These are phyloP conservation scores for Sporothrix luriei DNA, from an alignment of 2,329 filamentous ascomycete genomes.

Conservation along the genomic window DNA sequence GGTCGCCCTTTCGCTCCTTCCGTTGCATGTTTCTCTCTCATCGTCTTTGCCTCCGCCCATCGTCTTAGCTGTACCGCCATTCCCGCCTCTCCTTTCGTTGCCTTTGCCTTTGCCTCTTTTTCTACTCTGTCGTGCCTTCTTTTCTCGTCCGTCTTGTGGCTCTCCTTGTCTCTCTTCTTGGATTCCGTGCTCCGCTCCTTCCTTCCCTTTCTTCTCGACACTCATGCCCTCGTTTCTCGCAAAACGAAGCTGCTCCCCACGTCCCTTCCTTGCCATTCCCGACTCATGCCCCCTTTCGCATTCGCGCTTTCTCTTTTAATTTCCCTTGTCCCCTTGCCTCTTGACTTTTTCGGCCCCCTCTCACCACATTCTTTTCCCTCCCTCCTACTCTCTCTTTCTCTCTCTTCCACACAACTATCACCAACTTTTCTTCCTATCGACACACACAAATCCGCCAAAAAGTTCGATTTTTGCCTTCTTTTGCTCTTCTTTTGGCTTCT, in stretches of 20 bases:
- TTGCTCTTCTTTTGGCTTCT: conserved; percentile 43
- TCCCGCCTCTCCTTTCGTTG: conserved; percentile 16
- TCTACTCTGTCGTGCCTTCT: conserved; percentile 38
- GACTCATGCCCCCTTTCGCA: conserved; percentile 42
- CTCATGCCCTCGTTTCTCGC: conserved; percentile 36
- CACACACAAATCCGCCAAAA: conserved; percentile 40
- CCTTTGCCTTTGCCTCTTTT: conserved; percentile 40
- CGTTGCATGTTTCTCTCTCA: conserved; percentile 14
- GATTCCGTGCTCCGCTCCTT: conserved; percentile 33
- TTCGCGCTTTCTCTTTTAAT: conserved; percentile 29
- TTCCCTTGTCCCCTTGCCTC: conserved; percentile 28
- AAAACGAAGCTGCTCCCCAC: conserved; percentile 58
- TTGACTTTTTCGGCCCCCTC: conserved; percentile 21
- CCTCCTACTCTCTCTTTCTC: conserved; percentile 19
- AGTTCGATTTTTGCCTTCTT: conserved; percentile 29
- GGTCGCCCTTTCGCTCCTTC: conserved; percentile 29
- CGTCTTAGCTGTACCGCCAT: conserved; percentile 8
- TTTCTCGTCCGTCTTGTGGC: not conserved
- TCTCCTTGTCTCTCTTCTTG: conserved; percentile 39
- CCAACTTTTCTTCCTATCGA: conserved; percentile 38
- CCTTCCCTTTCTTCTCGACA: conserved; percentile 23
- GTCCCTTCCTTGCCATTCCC: conserved; percentile 36
- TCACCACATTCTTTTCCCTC: conserved; percentile 35
- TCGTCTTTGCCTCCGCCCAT: conserved; percentile 31
- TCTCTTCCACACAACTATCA: conserved; percentile 24